Base-by-base conservation (phyloP, 345 rosid species). In the Salix arbutifolia region DNA sequence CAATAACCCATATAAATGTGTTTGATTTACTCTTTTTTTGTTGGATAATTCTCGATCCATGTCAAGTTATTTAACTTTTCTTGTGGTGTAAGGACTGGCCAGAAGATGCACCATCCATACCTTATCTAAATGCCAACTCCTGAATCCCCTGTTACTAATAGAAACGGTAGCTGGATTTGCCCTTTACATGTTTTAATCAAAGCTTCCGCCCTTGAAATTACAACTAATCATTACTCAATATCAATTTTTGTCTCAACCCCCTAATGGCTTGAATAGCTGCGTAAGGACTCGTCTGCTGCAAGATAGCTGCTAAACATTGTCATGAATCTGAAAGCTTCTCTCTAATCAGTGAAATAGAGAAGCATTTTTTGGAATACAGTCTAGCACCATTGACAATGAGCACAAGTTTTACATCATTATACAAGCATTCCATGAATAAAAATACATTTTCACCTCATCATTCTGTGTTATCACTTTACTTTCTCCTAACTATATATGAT, bases 401-500 rank as follows among this genome's bases (percentile, higher is more conserved):
- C 28, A 38, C 76, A 14, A 37, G 6, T 33, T 21, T 25, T 23
- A 56, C 42, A 35, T 72, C 25, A 56, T 72, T 10, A 56, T 10
- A 16, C 12, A 6, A 30, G 74, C 17, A 21, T 18, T 12, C 18
- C 60, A 52, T 50, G 13, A 26, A 44, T 73, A 38, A 46, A 28
- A 7, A 5, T 30, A 16, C 17, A 38, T 21, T 37, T 17, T n/a
- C 18, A 19, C n/a, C 14, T 52, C 31, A 17, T 3, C 40, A 23
- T 50, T 61, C 33, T 33, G 37, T 31, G 35, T 66, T 74, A 16
- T 33, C 19, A 31, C 46, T 3, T 0, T 65, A 53, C 25, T 48
- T 62, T 71, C 53, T 76, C 38, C 64, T 67, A 31, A 46, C 48
- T 69, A 67, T 61, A 28, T 25, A 61, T 68, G 10, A 66, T 78